phyloP scores from a whole-genome alignment of 257 asterid genomes.

The Rehmannia glutinosa region DNA sequence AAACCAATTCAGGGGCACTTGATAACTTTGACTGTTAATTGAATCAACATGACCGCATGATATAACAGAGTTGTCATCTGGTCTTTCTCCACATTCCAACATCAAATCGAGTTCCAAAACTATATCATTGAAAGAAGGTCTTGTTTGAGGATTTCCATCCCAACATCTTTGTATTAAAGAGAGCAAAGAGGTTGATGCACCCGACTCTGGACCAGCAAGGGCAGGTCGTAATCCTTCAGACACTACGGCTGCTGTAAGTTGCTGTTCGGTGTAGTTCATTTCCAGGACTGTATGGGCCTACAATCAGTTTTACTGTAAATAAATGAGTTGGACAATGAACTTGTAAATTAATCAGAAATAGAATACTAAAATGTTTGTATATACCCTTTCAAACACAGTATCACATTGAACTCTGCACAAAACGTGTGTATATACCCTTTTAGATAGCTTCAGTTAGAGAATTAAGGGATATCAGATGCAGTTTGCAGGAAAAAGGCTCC shows the following conservation, averaged over 20 bases:
- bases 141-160: constrained; percentile 65
- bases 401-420: too few relatives aligned
- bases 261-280: constrained; percentile 93
- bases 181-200: constrained; percentile 46
- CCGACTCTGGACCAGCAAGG: constrained; percentile 57
- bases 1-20: constrained; percentile 74
- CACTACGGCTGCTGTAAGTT: constrained; percentile 84
- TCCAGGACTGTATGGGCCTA: constrained; percentile 98
- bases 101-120: constrained; percentile 56
- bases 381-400: too few relatives aligned
- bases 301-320: constrained; percentile 7
- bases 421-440: too few relatives aligned
- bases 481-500: too few relatives aligned
- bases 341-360: neutral
- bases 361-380: too few relatives aligned
- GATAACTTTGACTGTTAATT: constrained; percentile 36
- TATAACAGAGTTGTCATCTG: constrained; percentile 13
- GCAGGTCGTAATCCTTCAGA: constrained; percentile 80
- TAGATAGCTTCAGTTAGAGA: too few relatives aligned
- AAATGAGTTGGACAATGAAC: constrained; percentile 2
- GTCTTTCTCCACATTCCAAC: constrained; percentile 26
- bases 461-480: too few relatives aligned
- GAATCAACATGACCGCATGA: constrained; percentile 19
- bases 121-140: constrained; percentile 70
- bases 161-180: constrained; percentile 76